Base-by-base conservation (phyloP, 2,329 filamentous ascomycete species). In the Ophiostoma triangulosporum region DNA sequence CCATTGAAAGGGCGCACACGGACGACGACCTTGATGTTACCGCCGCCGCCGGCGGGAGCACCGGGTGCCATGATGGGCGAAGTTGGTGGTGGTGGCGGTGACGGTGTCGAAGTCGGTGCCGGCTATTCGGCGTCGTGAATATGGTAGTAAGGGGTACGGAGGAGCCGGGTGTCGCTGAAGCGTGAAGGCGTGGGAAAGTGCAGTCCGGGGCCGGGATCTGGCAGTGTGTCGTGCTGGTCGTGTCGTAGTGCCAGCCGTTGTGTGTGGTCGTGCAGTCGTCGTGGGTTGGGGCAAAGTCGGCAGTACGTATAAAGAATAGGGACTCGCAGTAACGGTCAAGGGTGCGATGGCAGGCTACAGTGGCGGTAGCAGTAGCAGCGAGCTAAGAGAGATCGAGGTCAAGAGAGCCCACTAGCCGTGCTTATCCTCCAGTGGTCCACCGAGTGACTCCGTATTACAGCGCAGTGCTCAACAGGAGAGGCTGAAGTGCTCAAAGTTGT, bases 1-100 rank as follows among this genome's bases (percentile, higher is more conserved):
- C 81, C 83, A 70, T 98, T 98, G 73, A 98, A 98, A 50, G 93
- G 93, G 67, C 93, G 82, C 63, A 86, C 84, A 73, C 93, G 83
- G 75, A 98, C 93, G 76, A 98, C 93, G 73, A 98, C 93, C 83
- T 98, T 98, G 70, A 98, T 98, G 67, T 98, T 98, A 66, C 93
- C 89, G 65, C 87, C 87, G 62, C 78, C 73, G 57, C 73, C 57
- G 57, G 61, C 40, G 40, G 40, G 40, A 27, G 40, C 40, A 45
- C 40, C 40, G 12, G 40, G 74, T 64, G 80, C 77, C 83, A 87
- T 87, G 64, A 56, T 67, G 63, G 58, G 49, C 38, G 48, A 17
- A 20, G 7, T 8, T 40, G 17, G 36, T 38, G 48, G 29, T 17
- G 29, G 22, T 43, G 29, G 24, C 32, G 32, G 31, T 26, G 46